Evolutionary conservation across 2,329 filamentous ascomycete species (phyloP).

Genomic region (Xylariaceae sp.): DNA sequence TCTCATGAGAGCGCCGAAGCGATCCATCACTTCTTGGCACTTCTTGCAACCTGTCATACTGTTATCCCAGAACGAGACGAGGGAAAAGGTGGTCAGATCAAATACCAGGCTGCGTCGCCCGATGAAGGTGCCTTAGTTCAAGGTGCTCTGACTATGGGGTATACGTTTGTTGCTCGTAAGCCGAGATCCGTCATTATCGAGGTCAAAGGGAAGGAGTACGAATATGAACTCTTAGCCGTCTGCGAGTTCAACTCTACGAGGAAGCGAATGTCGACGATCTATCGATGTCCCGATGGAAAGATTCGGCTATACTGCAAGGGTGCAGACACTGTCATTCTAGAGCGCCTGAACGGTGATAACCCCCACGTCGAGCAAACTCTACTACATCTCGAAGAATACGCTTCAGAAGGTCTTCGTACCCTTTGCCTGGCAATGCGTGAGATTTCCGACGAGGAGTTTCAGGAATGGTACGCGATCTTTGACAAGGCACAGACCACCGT

Average conservation of each 20-base stretch:
- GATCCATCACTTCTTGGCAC: conserved; percentile 80
- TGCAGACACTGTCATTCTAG: conserved; percentile 95
- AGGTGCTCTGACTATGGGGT: conserved; percentile 82
- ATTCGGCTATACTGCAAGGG: conserved; percentile 94
- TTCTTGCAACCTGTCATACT: conserved; percentile 91
- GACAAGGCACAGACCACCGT: conserved; percentile 89
- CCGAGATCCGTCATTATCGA: conserved; percentile 85
- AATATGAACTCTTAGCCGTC: conserved; percentile 93
- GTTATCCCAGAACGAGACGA: conserved; percentile 91
- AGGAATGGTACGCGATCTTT: conserved; percentile 83
- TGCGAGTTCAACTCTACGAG: conserved; percentile 98
- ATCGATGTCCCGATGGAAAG: conserved; percentile 93
- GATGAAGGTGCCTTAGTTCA: conserved; percentile 97
- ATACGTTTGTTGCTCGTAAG: conserved; percentile 88
- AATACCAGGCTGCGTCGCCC: conserved; percentile 96
- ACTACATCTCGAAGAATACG: conserved; percentile 97
- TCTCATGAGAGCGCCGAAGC: conserved; percentile 53
- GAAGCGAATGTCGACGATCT: conserved; percentile 98
- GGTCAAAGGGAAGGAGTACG: conserved; percentile 69
- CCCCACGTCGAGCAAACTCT: conserved; percentile 87
- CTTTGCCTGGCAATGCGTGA: conserved; percentile 95
- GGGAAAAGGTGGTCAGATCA: conserved; percentile 79
- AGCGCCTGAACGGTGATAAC: conserved; percentile 82
- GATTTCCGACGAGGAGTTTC: conserved; percentile 84
- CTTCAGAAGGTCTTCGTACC: conserved; percentile 91